Evolutionary conservation across 1,284 basidiomycete species (phyloP), one percentile per base, ranked within the genome.

Genomic region (Rhodotorula sp.): DNA sequence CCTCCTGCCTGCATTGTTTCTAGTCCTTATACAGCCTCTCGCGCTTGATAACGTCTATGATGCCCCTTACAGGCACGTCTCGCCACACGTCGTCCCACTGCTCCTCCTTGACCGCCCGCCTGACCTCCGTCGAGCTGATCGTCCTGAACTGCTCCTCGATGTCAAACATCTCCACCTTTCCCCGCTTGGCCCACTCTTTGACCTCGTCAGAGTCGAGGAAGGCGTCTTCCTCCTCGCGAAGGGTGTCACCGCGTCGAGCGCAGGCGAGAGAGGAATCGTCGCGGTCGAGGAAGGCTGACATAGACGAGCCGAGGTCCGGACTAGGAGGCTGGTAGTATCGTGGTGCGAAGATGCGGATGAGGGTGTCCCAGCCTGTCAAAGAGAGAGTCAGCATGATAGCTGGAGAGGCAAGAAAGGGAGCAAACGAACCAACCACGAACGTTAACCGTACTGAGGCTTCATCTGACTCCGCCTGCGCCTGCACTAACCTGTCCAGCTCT

Each of bases 261-360:
- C 88, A 92, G 9, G 93, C 83, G 56, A 97, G 81, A 24, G 83
- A 82, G 5, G 88, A 89, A n/a, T 77, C 71, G 71, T 88, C 85
- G 22, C 64, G 55, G 1, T 68, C 63, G 70, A 94, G 85, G 80
- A 93, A 89, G 20, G 78, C 80, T n/a, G 77, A 78, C 30, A 94
- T 82, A 13, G 86, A 83, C 8, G 74, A 70, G 55, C 81, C 75
- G 87, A 94, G 91, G 9, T 75, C 78, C 4, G 79, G 77, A 30
- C 83, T 81, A 4, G 80, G 76, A 2, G 70, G 80, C 28, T 53
- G 60, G 77, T 97, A 97, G 80, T 93, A 98, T 50, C 86, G 86
- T 1, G 87, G 85, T 22, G 88, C 86, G 67, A 96, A 88, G 60
- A 97, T 85, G 13, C 95, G 87, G 66, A 88, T 86, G 40, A 98